Evolutionary conservation across 2,329 filamentous ascomycete genomes (phyloP).

Genomic region (Aspergillus chevalieri): DNA sequence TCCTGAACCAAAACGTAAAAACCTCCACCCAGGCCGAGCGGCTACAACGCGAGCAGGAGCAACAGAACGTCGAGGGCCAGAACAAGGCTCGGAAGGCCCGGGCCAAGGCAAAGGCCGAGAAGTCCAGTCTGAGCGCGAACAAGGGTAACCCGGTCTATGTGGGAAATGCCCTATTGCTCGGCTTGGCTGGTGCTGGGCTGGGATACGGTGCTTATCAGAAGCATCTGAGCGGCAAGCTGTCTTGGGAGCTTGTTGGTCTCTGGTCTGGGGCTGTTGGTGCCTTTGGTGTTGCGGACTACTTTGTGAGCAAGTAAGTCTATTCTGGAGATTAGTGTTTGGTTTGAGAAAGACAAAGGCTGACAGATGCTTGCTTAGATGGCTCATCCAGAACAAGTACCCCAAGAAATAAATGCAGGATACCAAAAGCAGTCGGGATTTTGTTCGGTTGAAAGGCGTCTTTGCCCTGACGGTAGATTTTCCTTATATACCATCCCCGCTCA

Average conservation of each 20-base stretch:
- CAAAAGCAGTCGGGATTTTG: neutral
- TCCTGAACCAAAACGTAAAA: conserved; percentile 37
- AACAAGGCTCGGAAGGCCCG: conserved; percentile 26
- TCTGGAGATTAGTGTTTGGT: neutral
- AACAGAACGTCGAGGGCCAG: conserved; percentile 22
- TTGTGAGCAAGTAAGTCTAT: conserved; percentile 43
- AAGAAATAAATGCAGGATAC: conserved; percentile 32
- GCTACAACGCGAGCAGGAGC: conserved; percentile 35
- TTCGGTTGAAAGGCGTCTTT: neutral
- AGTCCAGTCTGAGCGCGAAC: conserved; percentile 32
- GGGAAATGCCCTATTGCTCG: conserved; percentile 40
- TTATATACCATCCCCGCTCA: too few relatives aligned
- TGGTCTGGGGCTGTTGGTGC: conserved; percentile 40
- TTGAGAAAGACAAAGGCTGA: conserved; percentile 6
- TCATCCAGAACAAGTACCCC: conserved; percentile 47
- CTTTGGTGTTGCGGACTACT: conserved; percentile 43
- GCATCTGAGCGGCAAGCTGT: conserved; percentile 40
- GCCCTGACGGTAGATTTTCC: neutral
- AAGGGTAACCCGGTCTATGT: conserved; percentile 43
- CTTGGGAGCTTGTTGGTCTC: conserved; percentile 40
- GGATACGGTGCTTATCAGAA: conserved; percentile 45
- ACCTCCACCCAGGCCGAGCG: conserved; percentile 43
- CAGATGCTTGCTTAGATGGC: conserved; percentile 32
- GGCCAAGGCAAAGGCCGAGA: conserved; percentile 25
- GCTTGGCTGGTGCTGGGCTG: conserved; percentile 36